phyloP scores from a whole-genome alignment of 176 grass and related monocot species.

The Phoenix roebelenii region DNA sequence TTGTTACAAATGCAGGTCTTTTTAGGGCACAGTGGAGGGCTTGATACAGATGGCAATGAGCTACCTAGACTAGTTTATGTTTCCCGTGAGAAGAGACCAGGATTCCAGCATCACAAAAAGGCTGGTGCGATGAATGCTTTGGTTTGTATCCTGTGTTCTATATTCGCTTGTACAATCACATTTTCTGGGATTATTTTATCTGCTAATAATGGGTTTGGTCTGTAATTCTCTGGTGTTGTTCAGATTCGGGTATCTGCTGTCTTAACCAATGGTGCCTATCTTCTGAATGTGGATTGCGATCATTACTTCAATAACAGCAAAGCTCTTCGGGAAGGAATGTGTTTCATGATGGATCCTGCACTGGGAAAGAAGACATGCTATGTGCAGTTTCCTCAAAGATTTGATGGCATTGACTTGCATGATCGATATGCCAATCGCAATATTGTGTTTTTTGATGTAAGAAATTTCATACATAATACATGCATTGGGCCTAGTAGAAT shows the following conservation, averaged over 20 bases:
- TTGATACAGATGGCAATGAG: constrained; percentile 91
- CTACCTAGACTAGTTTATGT: constrained; percentile 91
- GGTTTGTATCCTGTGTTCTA: constrained; percentile 30
- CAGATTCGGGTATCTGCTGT: constrained; percentile 55
- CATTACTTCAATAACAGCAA: constrained; percentile 48
- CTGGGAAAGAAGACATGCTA: constrained; percentile 40
- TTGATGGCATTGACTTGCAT: constrained; percentile 3
- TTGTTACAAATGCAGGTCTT: constrained; percentile 50
- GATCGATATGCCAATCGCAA: not conserved
- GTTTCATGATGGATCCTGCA: constrained; percentile 39
- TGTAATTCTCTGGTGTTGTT: not conserved
- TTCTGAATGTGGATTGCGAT: constrained; percentile 41
- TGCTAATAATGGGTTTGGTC: not conserved
- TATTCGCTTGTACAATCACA: constrained; percentile 11
- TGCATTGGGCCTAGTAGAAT: not conserved
- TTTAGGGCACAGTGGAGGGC: constrained; percentile 88
- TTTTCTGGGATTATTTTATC: constrained; percentile 15
- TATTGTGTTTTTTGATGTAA: constrained; percentile 54
- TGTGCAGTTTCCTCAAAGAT: constrained; percentile 47
- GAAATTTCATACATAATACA: not conserved
- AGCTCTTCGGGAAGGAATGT: constrained; percentile 45
- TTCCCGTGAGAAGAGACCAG: constrained; percentile 95
- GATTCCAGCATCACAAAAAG: constrained; percentile 93
- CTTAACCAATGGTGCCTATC: constrained; percentile 45
- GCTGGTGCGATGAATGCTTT: constrained; percentile 96